phyloP scores from a whole-genome alignment of 306 rosid species.

The Quercus cerris region DNA sequence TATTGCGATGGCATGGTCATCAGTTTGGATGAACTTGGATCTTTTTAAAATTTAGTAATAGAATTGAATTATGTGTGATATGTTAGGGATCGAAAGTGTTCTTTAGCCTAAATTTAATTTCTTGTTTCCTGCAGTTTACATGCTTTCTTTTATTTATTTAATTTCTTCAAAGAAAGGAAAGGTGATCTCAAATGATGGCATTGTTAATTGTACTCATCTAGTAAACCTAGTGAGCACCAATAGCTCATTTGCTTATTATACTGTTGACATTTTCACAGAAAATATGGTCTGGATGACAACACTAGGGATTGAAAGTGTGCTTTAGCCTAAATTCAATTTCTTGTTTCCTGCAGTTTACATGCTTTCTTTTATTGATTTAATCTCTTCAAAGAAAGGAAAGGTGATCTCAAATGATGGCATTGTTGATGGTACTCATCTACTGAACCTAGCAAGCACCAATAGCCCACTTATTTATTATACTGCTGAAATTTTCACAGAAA shows the following conservation, averaged over 20 bases:
- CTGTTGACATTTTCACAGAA: constrained; percentile 53
- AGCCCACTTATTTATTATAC: constrained; percentile 14
- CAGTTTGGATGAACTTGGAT: no score
- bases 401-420: not conserved
- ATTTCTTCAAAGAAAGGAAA: not conserved
- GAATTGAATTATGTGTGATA: no score
- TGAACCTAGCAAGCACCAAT: constrained; percentile 10
- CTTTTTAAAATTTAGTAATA: no score
- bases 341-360: not conserved
- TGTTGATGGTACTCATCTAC: not conserved
- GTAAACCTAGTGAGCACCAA: constrained; percentile 8
- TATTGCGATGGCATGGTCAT: no score
- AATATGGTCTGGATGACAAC: constrained; percentile 88
- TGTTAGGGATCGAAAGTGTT: no score
- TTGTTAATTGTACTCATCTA: not conserved
- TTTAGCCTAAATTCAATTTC: not conserved
- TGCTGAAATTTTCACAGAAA: constrained; percentile 59
- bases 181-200: not conserved
- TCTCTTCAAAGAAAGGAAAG: not conserved
- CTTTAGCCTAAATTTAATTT: not conserved
- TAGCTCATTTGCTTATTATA: constrained; percentile 12
- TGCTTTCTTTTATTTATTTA: not conserved
- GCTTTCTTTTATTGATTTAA: not conserved
- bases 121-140: not conserved
- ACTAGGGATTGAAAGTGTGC: constrained; percentile 45